phyloP scores from a whole-genome alignment of 2,329 filamentous ascomycete species.

The Allantophomopsis cytisporea region DNA sequence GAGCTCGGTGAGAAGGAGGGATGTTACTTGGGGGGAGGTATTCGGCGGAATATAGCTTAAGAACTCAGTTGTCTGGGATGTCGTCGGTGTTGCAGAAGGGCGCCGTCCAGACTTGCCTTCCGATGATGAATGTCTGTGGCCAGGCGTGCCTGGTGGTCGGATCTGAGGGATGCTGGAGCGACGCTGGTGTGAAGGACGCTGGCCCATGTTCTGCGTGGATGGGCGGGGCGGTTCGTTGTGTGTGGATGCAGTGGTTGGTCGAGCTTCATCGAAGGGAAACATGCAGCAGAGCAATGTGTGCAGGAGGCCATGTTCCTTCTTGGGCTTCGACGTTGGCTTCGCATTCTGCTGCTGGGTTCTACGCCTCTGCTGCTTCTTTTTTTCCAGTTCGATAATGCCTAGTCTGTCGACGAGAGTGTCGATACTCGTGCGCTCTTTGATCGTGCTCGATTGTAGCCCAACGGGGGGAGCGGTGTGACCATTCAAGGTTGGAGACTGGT shows the following conservation, averaged over 20 bases:
- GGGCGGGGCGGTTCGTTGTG: conserved; percentile 10
- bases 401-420: conserved; percentile 77
- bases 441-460: conserved; percentile 29
- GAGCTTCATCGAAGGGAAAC: conserved; percentile 11
- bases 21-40: conserved; percentile 53
- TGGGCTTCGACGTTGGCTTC: not conserved
- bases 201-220: conserved; percentile 3
- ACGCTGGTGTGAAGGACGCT: conserved; percentile 5
- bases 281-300: conserved; percentile 14
- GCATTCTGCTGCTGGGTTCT: conserved; percentile 6
- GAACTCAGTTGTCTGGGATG: conserved; percentile 26
- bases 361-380: conserved; percentile 18
- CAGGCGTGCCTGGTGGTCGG: conserved; percentile 1
- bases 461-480: conserved; percentile 26
- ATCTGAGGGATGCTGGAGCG: conserved; percentile 4
- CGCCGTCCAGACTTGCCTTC: conserved; percentile 4
- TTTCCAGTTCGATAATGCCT: conserved; percentile 59
- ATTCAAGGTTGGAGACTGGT: conserved; percentile 45
- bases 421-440: conserved; percentile 59
- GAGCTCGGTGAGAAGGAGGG: conserved; percentile 63
- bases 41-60: conserved; percentile 57
- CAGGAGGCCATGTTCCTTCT: conserved; percentile 1
- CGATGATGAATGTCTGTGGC: conserved; percentile 1
- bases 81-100: conserved; percentile 12
- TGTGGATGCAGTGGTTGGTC: not conserved